phyloP scores from a whole-genome alignment of 2,329 filamentous ascomycete genomes.

The Rhynchosporium agropyri region DNA sequence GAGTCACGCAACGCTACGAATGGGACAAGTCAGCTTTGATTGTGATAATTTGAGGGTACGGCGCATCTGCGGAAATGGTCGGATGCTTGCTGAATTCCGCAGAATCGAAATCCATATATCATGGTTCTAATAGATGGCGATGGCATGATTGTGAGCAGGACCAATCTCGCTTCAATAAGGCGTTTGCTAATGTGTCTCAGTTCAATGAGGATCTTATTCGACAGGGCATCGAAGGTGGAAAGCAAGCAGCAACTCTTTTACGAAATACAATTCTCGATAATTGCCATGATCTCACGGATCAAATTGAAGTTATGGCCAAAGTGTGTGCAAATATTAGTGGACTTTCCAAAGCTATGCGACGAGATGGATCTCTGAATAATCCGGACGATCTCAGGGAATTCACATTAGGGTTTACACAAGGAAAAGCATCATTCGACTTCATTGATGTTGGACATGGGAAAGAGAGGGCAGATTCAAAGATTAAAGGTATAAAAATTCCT shows the following conservation, averaged over 20 bases:
- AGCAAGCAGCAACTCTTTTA: slow-evolving; percentile 49
- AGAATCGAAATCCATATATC: slow-evolving; percentile 58
- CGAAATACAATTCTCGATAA: slow-evolving; percentile 52
- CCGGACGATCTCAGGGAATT: slow-evolving; percentile 57
- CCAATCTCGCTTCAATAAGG: slow-evolving; percentile 23
- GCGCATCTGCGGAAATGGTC: slow-evolving; percentile 1
- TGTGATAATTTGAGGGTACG: slow-evolving; percentile 53
- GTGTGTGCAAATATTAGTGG: slow-evolving; percentile 58
- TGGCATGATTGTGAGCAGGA: slow-evolving; percentile 56
- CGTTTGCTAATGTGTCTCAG: slow-evolving; percentile 44
- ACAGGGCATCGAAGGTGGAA: slow-evolving; percentile 51
- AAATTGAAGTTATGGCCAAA: slow-evolving; percentile 58
- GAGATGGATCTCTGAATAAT: slow-evolving; percentile 51
- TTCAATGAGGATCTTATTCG: slow-evolving; percentile 59
- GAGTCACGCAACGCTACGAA: slow-evolving; percentile 45
- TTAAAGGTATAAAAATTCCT: slow-evolving; percentile 52
- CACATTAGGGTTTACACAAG: slow-evolving; percentile 61
- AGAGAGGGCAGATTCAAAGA: slow-evolving; percentile 61
- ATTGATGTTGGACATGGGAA: slow-evolving; percentile 63
- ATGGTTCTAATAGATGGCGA: slow-evolving; percentile 65
- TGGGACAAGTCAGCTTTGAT: slow-evolving; percentile 45
- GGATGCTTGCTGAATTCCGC: slow-evolving; percentile 22
- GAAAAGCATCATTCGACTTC: slow-evolving; percentile 63
- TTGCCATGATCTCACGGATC: slow-evolving; percentile 48
- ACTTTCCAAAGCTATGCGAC: slow-evolving; percentile 53